Percentiles rank a stretch among this genome's conserved stretches.
These are phyloP conservation scores for Neurospora terricola DNA, from an alignment of 495 filamentous ascomycete genomes.

Conservation along the genomic window DNA sequence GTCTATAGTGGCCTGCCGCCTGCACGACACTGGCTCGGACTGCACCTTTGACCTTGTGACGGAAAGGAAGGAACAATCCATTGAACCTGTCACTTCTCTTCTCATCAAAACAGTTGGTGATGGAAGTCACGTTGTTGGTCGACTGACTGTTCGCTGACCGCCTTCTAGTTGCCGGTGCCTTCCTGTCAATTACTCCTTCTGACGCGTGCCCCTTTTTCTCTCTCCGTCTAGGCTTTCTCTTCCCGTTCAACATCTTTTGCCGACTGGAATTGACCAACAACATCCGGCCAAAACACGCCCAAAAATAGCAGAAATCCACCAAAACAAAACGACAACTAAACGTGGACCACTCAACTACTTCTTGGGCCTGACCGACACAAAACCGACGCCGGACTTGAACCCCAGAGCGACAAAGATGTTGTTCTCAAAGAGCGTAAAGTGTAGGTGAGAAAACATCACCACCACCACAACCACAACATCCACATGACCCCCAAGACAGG, in stretches of 20 bases:
- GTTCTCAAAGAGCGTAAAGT: slow-evolving; percentile 37
- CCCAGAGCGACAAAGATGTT: slow-evolving; percentile 23
- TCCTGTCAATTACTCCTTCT: not conserved
- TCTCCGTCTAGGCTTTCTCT: not conserved
- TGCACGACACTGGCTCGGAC: not conserved
- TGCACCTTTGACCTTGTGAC: not conserved
- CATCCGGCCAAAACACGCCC: not conserved
- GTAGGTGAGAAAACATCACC: slow-evolving; percentile 16
- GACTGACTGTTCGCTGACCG: not conserved
- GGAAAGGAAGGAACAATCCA: not conserved
- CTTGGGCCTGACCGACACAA: not conserved
- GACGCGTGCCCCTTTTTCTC: not conserved
- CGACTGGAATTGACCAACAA: not conserved
- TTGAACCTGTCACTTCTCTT: not conserved
- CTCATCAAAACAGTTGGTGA: not conserved
- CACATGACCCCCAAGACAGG: not conserved
- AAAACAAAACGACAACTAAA: not conserved
- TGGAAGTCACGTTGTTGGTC: not conserved
- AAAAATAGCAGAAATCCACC: not conserved
- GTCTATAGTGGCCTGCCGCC: not conserved
- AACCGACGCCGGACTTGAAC: not conserved
- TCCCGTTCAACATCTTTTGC: not conserved
- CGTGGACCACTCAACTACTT: not conserved
- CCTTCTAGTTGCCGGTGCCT: not conserved
- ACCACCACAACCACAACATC: not conserved